Conservation (phyloP, 345 rosid species). For the Melaleuca alternifolia region DNA sequence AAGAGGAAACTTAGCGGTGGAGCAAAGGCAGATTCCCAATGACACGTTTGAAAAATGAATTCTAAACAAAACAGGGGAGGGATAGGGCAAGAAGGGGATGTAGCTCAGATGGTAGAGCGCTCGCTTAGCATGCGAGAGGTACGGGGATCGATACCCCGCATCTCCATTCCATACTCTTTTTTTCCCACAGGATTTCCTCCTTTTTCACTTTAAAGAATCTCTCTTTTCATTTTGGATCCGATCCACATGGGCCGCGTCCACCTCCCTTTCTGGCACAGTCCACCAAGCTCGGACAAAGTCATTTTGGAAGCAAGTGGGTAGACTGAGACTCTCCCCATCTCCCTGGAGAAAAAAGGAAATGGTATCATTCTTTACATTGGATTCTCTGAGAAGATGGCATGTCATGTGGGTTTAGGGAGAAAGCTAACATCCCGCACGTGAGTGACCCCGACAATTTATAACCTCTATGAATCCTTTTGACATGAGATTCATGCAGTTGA, state of each 20-base stretch:
- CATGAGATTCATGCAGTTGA: not conserved
- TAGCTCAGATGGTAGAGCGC: constrained; percentile 77
- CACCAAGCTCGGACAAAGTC: not conserved
- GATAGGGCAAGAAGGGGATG: constrained; percentile 7
- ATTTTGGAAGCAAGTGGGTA: not conserved
- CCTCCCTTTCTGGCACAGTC: not conserved
- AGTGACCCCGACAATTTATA: not conserved
- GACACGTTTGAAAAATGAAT: too few relatives aligned
- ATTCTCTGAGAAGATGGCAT: not conserved
- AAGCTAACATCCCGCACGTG: not conserved
- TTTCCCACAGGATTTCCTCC: not conserved
- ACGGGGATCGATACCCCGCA: constrained; percentile 51
- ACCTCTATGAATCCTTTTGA: not conserved
- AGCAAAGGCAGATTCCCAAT: too few relatives aligned
- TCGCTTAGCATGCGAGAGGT: constrained; percentile 62
- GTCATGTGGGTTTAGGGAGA: not conserved
- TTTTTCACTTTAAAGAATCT: not conserved
- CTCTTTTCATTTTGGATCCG: not conserved
- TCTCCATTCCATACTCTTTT: constrained; percentile 3
- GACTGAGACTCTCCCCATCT: not conserved
- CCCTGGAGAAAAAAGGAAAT: not conserved
- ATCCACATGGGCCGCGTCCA: not conserved
- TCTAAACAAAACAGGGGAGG: too few relatives aligned
- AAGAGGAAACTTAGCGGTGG: too few relatives aligned
- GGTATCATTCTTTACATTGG: not conserved